phyloP scores from a whole-genome alignment of 805 yeast genomes.

The Isabelozyma heimii region DNA sequence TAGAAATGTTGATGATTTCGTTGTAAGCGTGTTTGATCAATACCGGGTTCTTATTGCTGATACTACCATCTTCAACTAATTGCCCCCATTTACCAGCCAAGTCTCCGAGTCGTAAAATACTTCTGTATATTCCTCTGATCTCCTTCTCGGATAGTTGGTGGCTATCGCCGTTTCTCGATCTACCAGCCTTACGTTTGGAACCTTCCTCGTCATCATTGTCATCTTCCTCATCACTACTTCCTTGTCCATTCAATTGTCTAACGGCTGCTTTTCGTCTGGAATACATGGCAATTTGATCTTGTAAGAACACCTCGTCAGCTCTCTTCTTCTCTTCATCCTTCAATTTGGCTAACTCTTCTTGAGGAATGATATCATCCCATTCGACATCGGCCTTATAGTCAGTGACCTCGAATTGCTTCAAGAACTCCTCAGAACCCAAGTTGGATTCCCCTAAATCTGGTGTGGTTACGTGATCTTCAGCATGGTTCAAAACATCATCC shows the following conservation, averaged over 20 bases:
- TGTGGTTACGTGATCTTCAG: constrained; percentile 94
- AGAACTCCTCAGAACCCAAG: constrained; percentile 95
- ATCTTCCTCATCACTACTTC: constrained; percentile 38
- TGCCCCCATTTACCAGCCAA: constrained; percentile 75
- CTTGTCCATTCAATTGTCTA: constrained; percentile 46
- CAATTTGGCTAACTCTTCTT: constrained; percentile 81
- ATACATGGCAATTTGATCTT: constrained; percentile 87
- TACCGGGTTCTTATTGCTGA: constrained; percentile 81
- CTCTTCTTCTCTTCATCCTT: constrained; percentile 89
- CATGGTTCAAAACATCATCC: constrained; percentile 94
- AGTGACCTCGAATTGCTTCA: constrained; percentile 96
- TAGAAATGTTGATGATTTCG: constrained; percentile 66
- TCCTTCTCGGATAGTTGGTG: constrained; percentile 78
- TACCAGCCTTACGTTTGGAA: constrained; percentile 25
- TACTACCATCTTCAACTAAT: constrained; percentile 83
- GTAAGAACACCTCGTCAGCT: constrained; percentile 79
- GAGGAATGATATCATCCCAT: constrained; percentile 99
- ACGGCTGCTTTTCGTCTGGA: constrained; percentile 77
- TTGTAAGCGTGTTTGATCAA: constrained; percentile 70
- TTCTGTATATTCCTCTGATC: constrained; percentile 78
- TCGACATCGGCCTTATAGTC: constrained; percentile 97
- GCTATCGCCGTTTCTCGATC: constrained; percentile 33
- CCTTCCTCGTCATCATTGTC: constrained; percentile 42
- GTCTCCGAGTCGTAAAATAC: constrained; percentile 81
- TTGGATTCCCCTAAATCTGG: constrained; percentile 98